These are phyloP conservation scores for Aspergillus bertholletiae DNA, from an alignment of 495 filamentous ascomycete genomes.

Conservation along the genomic window DNA sequence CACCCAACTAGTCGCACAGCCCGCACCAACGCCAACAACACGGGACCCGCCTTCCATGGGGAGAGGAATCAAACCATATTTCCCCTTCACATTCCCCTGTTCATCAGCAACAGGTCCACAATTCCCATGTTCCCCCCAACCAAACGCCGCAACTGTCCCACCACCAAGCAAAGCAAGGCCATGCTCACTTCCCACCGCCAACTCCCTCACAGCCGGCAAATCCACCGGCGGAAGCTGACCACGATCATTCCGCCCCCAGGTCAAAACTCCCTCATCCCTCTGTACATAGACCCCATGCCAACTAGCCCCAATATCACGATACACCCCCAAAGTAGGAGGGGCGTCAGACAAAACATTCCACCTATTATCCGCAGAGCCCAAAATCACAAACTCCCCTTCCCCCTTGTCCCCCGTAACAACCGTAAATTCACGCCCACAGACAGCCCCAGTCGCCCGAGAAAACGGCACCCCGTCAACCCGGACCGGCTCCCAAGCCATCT, in stretches of 20 bases:
- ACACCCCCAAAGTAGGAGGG: conserved; percentile 27
- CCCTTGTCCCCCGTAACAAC: conserved; percentile 55
- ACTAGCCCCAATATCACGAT: conserved; percentile 54
- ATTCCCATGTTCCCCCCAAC: conserved; percentile 98
- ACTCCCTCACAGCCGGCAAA: conserved; percentile 45
- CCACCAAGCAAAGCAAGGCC: conserved; percentile 61
- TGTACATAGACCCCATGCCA: conserved; percentile 80
- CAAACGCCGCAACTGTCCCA: conserved; percentile 69
- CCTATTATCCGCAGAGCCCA: conserved; percentile 62
- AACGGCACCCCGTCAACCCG: conserved; percentile 51
- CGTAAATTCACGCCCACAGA: conserved; percentile 82
- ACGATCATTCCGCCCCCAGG: conserved; percentile 77
- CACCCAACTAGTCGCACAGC: conserved; percentile 88
- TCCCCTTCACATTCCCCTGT: conserved; percentile 61
- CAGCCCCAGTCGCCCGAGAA: conserved; percentile 52
- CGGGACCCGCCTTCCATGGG: conserved; percentile 21
- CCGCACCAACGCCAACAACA: conserved; percentile 64
- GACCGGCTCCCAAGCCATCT: conserved; percentile 54
- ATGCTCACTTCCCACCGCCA: conserved; percentile 89
- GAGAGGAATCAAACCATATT: conserved; percentile 58
- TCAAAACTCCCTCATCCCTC: conserved; percentile 33
- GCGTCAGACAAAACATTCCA: conserved; percentile 53
- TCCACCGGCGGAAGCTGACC: conserved; percentile 68
- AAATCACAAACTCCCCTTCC: conserved; percentile 52
- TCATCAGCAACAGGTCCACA: conserved; percentile 66